Evolutionary conservation across 2,329 filamentous ascomycete species (phyloP), one percentile per base, ranked within the genome.

Genomic region (Cladosporium sp.): DNA sequence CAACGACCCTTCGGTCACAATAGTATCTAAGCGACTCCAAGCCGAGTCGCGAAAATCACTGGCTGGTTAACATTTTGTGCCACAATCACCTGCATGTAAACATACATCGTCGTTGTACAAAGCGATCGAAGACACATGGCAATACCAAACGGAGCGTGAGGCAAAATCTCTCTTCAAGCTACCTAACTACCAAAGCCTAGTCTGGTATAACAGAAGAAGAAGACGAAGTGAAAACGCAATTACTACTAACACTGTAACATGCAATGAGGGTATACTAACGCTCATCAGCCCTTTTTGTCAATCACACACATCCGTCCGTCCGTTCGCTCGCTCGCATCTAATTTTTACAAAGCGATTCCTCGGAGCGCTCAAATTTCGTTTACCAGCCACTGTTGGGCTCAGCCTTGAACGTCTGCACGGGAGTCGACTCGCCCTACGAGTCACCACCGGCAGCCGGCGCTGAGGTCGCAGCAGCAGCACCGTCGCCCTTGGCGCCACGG

Each of bases 401-500:
- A 34, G 30, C 24, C 44, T 62, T 54, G 47, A 54, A 21, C 18
- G 55, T 26, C 57, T 30, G 57, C 57, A 26, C 24, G 12, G 24
- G 38, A 54, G 59, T 14, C 47, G 49, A 41, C 49, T 32, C 60
- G 32, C 24, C 36, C 61, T 64, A 64, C 26, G 51, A 47, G 51
- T 64, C 61, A 28, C 61, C 61, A 32, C 49, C 60, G 24, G 61
- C 61, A 57, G 73, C 67, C 18, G 72, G 62, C 26, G 72, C 38
- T 49, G 66, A 47, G 34, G 68, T 32, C 30, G 52, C 28, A 12
- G 52, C 32, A 32, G 51, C 28, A 36, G 69, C 69, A 47, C 71
- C 71, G 26, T 73, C 74, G 38, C 67, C 64, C 41, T 47, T 47
- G n/a, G n/a, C 52, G 18, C 52, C 52, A 66, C 71, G 71, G 36